Evolutionary conservation across 2,329 filamentous ascomycete genomes (phyloP).

Genomic region (Zalaria sp.): DNA sequence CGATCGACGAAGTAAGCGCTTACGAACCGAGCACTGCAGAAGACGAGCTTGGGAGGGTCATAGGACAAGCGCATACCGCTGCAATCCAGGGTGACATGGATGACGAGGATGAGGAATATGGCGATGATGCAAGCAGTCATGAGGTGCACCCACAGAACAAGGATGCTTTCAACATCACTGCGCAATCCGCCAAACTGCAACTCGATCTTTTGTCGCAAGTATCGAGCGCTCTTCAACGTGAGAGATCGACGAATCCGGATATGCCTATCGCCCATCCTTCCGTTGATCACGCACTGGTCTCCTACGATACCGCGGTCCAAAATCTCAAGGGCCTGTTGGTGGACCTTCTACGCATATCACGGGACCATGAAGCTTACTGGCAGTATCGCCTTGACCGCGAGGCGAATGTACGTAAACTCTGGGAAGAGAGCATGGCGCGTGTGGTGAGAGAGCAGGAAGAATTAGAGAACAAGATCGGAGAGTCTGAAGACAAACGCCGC

Average conservation of each 20-base stretch:
- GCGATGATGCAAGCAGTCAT: slow-evolving; percentile 65
- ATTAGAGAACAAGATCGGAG: slow-evolving; percentile 72
- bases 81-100: slow-evolving; percentile 40
- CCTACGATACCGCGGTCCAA: slow-evolving; percentile 80
- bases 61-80: slow-evolving; percentile 34
- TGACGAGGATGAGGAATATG: slow-evolving; percentile 58
- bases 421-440: slow-evolving; percentile 98
- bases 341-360: slow-evolving; percentile 80
- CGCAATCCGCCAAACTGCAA: slow-evolving; percentile 85
- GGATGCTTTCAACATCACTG: slow-evolving; percentile 93
- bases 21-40: slow-evolving; percentile 45
- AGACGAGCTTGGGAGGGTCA: slow-evolving; percentile 33
- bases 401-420: slow-evolving; percentile 81
- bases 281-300: slow-evolving; percentile 61
- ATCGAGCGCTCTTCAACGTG: slow-evolving; percentile 62
- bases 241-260: slow-evolving; percentile 55
- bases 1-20: slow-evolving; percentile 41
- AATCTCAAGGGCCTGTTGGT: slow-evolving; percentile 75
- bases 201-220: slow-evolving; percentile 82
- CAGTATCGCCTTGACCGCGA: slow-evolving; percentile 88
- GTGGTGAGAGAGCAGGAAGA: slow-evolving; percentile 92
- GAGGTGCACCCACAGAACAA: slow-evolving; percentile 63
- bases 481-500: slow-evolving; percentile 81
- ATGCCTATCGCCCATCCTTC: slow-evolving; percentile 63
- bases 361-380: slow-evolving; percentile 92